Conservation (phyloP, 164 flowering plant species). For the Magnolia officinalis region DNA sequence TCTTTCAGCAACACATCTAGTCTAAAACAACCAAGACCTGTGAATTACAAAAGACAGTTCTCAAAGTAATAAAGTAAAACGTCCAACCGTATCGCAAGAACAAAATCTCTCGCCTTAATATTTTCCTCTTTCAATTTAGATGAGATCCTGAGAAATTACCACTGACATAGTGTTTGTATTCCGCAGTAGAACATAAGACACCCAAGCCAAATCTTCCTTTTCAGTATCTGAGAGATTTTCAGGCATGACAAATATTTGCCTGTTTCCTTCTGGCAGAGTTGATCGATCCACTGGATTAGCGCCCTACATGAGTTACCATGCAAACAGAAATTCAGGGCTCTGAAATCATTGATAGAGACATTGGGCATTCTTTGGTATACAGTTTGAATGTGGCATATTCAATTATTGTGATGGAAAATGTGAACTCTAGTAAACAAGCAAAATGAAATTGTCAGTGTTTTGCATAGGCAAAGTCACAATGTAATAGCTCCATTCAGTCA, state of each 20-base stretch:
- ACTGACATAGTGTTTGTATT: conserved; percentile 73
- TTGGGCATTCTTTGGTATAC: background rate
- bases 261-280: conserved; percentile 53
- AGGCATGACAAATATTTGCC: conserved; percentile 77
- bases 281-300: conserved; percentile 39
- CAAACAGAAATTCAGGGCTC: conserved; percentile 7
- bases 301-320: conserved; percentile 46
- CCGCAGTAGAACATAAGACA: conserved; percentile 65
- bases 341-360: background rate
- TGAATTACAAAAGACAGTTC: background rate
- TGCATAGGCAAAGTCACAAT: too few relatives aligned
- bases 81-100: background rate
- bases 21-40: background rate
- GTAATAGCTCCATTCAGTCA: too few relatives aligned
- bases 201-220: conserved; percentile 90
- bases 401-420: too few relatives aligned
- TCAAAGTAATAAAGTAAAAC: background rate
- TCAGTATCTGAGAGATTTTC: conserved; percentile 36
- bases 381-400: too few relatives aligned
- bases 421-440: too few relatives aligned
- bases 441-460: too few relatives aligned
- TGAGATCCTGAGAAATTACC: conserved; percentile 35
- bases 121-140: background rate
- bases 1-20: background rate
- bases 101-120: background rate